These are phyloP conservation scores for Corylus heterophylla DNA, from an alignment of 306 rosid species.

Conservation along the genomic window DNA sequence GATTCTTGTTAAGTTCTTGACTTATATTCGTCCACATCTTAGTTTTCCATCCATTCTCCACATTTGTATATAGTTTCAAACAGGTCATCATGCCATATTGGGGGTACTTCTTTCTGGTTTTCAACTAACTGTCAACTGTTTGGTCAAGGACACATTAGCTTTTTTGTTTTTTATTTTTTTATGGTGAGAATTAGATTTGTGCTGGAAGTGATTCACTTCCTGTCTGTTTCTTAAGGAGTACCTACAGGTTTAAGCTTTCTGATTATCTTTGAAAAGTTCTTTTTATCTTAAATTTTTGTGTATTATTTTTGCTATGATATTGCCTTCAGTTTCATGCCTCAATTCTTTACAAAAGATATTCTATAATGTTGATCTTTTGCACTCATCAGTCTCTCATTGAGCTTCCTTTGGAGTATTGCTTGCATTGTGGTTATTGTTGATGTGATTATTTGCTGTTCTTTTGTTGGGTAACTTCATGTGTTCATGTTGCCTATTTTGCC, in stretches of 20 bases:
- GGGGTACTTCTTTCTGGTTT: not conserved
- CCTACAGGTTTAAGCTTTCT: not conserved
- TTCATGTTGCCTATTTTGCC: not conserved
- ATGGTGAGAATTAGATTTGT: not conserved
- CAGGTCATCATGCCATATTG: not conserved
- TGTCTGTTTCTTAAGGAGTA: not conserved
- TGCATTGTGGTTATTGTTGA: not conserved
- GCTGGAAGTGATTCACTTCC: not conserved
- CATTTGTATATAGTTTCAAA: slow-evolving; percentile 2
- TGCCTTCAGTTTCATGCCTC: not conserved
- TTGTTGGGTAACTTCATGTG: not conserved
- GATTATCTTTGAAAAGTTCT: not conserved
- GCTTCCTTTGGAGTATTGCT: not conserved
- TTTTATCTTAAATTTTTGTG: not conserved
- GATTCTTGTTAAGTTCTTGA: not conserved
- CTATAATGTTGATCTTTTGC: not conserved
- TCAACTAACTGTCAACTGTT: not conserved
- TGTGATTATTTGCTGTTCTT: not conserved
- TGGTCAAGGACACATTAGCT: not conserved
- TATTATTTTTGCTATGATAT: not conserved
- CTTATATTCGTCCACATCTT: not conserved
- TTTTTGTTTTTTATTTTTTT: not conserved
- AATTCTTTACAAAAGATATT: not conserved
- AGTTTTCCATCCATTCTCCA: not conserved
- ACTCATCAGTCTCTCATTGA: not conserved